Base-by-base conservation (phyloP, 108 stramenopile genomes). In the Nitzschia sp. region DNA sequence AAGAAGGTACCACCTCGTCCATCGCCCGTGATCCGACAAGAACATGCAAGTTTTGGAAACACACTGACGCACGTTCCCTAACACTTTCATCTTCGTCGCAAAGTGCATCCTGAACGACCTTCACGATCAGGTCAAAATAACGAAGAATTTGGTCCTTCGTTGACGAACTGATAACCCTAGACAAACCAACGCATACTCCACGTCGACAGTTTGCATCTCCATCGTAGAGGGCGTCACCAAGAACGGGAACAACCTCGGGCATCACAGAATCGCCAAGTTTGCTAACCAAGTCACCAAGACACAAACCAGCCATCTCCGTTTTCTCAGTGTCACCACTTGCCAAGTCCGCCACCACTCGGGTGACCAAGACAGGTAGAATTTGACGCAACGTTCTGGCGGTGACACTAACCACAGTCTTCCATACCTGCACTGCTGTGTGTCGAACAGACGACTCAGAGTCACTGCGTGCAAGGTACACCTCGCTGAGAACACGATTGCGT, bases 231-330 rank as follows among this genome's bases (percentile, higher is more conserved):
- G 95, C 82, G 48, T 93, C 86, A 41, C 91, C 83, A 26, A 99
- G 72, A 42, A 97, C 88, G 22, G 98, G 99, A 46, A 99, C 87
- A 24, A 99, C 86, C 65, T 95, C 83, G 20, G 97, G 95, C 41
- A 99, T 76, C 10, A 99, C 96, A 69, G 92, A 84, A 60, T 99
- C 99, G 8, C 98, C 97, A 24, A 99, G 94, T 76, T 98, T 98
- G 53, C 76, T 71, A 55, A 98, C 97, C 54, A 99, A 81, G 57
- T 99, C 98, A 2, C 99, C 99, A 12, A 99, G 78, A 57, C 95
- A 95, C 25, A 91, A 88, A 17, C 96, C 96, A 12, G 97, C 97
- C 15, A 96, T 83, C 57, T 88, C 85, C n/a, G 97, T 95, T 58
- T 84, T 82, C 58, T 99, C 98, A 11, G 77, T 60, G 63, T 92